Evolutionary conservation across 805 yeast genomes (phyloP), one percentile per base, ranked within the genome.

Genomic region (Candida maesae): DNA sequence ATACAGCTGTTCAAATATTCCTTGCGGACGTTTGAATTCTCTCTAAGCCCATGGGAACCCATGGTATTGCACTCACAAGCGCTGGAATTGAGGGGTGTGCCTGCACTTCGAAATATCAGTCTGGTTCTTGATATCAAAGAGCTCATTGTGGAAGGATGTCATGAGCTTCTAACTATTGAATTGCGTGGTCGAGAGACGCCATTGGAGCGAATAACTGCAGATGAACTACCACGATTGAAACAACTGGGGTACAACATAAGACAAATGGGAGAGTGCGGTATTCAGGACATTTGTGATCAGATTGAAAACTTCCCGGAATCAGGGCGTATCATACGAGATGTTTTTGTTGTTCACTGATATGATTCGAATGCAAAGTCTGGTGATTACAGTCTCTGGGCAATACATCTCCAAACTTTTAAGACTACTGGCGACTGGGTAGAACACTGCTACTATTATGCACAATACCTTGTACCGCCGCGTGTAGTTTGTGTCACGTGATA

Each of bases 231-330:
- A 9, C 28, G 23, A 8, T 16, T 40, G 26, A 39, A 40, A 19
- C 24, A 25, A 14, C 33, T 40, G 16, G 25, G 39, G 14, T 40
- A 40, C 21, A 40, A 40, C 29, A 36, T 40, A 6, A 21, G 35
- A 9, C 42, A 24, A 11, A 15, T 21, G 13, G 19, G 31, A 11
- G 14, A 17, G 8, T n/a, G 17, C 11, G 33, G 23, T 12, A 40
- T 40, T n/a, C 39, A 35, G 20, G 43, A 40, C 12, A 24, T 40
- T 32, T 40, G 43, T 40, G 43, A 40, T 15, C 36, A 30, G 15
- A 40, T 40, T 26, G 43, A 40, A 24, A 26, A 40, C 12, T 40
- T 40, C 26, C 35, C 35, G 24, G 43, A 40, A n/a, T 36, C 35
- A 35, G 39, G 39, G 11, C 15, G 39, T 24, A 24, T 36, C 15